Percentiles rank a stretch among this genome's conserved stretches.
Evolutionary conservation across 1,139 yeast genomes (phyloP).

Genomic region (Lodderomyces jiufengensis): DNA sequence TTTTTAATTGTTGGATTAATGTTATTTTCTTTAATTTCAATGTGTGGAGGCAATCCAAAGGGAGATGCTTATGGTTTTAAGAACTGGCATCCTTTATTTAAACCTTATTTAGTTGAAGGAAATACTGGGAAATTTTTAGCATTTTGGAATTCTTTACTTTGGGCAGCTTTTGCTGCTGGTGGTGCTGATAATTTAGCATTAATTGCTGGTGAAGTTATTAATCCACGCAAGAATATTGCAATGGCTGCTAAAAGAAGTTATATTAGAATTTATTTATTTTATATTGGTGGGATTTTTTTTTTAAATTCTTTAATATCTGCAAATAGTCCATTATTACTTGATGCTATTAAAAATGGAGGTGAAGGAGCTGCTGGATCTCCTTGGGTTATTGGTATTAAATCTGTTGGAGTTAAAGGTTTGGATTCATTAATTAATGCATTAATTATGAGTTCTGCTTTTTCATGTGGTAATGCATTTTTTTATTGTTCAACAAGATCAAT

Average conservation of each 20-base stretch:
- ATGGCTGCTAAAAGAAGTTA: slow-evolving; percentile 35
- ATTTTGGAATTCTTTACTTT: slow-evolving; percentile 32
- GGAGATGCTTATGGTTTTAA: slow-evolving; percentile 36
- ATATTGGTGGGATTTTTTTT: slow-evolving; percentile 38
- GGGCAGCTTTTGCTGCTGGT: slow-evolving; percentile 41
- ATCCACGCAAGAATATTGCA: slow-evolving; percentile 32
- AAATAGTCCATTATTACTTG: slow-evolving; percentile 27
- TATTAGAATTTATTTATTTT: slow-evolving; percentile 26
- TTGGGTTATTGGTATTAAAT: slow-evolving; percentile 37
- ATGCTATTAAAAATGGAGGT: slow-evolving; percentile 20
- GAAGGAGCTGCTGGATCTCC: slow-evolving; percentile 38
- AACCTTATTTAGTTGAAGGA: slow-evolving; percentile 29
- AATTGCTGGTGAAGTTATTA: slow-evolving; percentile 31
- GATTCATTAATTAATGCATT: slow-evolving; percentile 35
- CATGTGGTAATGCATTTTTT: slow-evolving; percentile 37
- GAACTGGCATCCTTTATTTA: slow-evolving; percentile 31
- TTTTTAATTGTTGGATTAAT: slow-evolving; percentile 38
- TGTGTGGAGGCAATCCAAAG: slow-evolving; percentile 40
- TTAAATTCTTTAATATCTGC: slow-evolving; percentile 35
- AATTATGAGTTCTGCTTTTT: slow-evolving; percentile 35
- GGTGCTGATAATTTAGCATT: slow-evolving; percentile 40
- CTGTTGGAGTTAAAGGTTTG: slow-evolving; percentile 34
- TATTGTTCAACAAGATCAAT: slow-evolving; percentile 35
- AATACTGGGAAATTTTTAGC: slow-evolving; percentile 36
- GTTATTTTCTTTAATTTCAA: slow-evolving; percentile 35